Conservation (phyloP, 2,329 filamentous ascomycete genomes). For the Penicillium freii region DNA sequence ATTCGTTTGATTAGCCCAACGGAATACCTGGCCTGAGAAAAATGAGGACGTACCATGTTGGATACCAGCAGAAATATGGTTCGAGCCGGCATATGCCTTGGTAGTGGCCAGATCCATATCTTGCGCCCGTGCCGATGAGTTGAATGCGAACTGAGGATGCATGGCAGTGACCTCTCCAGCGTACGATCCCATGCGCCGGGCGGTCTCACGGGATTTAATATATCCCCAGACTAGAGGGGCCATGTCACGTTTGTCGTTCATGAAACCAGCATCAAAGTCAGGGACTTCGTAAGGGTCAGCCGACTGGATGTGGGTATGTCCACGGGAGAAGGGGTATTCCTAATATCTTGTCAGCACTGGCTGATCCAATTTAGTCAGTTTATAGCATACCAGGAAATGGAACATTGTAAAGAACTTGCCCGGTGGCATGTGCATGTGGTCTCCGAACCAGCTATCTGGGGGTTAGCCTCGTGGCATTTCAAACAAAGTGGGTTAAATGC, state of each 20-base stretch:
- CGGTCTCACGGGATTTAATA: conserved; percentile 78
- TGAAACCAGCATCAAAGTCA: conserved; percentile 78
- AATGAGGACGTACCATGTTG: conserved; percentile 57
- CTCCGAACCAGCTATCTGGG: conserved; percentile 39
- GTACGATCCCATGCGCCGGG: conserved; percentile 73
- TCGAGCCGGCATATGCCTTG: conserved; percentile 70
- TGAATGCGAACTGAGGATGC: conserved; percentile 71
- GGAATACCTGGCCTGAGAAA: not conserved
- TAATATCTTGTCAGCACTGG: conserved; percentile 8
- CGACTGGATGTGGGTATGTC: conserved; percentile 68
- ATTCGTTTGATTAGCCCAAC: not conserved
- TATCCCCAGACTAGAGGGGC: conserved; percentile 82
- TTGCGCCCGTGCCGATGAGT: conserved; percentile 66
- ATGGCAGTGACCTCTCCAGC: conserved; percentile 66
- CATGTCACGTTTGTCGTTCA: conserved; percentile 84
- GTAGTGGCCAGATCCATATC: conserved; percentile 75
- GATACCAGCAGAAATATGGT: conserved; percentile 69
- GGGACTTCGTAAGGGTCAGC: conserved; percentile 70
- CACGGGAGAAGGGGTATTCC: conserved; percentile 73
- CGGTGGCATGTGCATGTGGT: conserved; percentile 62
- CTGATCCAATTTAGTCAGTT: accelerated
- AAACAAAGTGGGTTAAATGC: not conserved
- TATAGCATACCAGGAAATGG: conserved; percentile 59
- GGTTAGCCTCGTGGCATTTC: conserved; percentile 7
- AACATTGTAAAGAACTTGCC: conserved; percentile 84